Base-by-base conservation (phyloP, 345 rosid species). In the Linum tenue region DNA sequence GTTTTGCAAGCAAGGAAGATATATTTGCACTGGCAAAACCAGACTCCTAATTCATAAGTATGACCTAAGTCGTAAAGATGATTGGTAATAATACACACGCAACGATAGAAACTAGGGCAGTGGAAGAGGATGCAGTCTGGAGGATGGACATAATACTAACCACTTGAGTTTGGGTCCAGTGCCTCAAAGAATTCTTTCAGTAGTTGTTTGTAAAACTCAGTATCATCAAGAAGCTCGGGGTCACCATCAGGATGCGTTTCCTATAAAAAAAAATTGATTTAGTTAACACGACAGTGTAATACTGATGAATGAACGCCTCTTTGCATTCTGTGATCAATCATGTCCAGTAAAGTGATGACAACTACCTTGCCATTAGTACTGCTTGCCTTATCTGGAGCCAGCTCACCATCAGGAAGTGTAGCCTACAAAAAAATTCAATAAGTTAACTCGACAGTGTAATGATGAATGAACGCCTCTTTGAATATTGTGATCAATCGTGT, bases 111-210 rank as follows among this genome's bases (percentile, higher is more conserved):
- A 40, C 15, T 15, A 68, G 40, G 67, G n/a, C n/a, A n/a, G n/a
- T n/a, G n/a, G n/a, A n/a, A n/a, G n/a, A n/a, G n/a, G n/a, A n/a
- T n/a, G n/a, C n/a, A n/a, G n/a, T n/a, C n/a, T n/a, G n/a, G 43
- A 12, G 9, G 11, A 15, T 9, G 36, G 12, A 66, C 4, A 43
- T 39, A 57, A 14, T 11, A 44, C 58, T 57, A 71, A 90, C 96
- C 95, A 0, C 91, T 77, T 53, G 95, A 84, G 60, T 83, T 39
- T 53, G 94, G 86, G 68, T 88, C 97, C 7, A 86, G 14, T 3
- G 83, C 65, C 84, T 94, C 97, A 67, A 88, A 82, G 76, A 90
- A 90, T 72, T 90, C 97, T 73, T 84, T 90, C 72, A 90, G 73
- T 16, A 86, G 75, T 56, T 86, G 97, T 75, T 86, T 92, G 79